Evolutionary conservation across 2,329 filamentous ascomycete genomes (phyloP), one percentile per base, ranked within the genome.

Genomic region (Sporothrix mexicana): DNA sequence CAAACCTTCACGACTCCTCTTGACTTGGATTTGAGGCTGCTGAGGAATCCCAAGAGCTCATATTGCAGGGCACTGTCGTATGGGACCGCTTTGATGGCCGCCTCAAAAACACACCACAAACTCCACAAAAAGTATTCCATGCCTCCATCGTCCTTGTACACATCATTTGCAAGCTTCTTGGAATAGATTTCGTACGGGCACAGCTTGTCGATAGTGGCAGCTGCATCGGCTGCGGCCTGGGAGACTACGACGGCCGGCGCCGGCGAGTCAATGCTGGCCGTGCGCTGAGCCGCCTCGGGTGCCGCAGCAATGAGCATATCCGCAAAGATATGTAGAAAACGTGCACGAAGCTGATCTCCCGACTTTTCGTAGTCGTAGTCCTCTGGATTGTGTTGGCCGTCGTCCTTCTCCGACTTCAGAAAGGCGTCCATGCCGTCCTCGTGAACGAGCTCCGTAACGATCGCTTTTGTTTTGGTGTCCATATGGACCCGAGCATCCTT

Each of bases 271-370:
- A 47, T 20, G 20, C 61, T 66, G 61, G 47, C 10, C 36, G 41
- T 47, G 3, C 61, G 61, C 20, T 47, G 61, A 15, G 41, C n/a
- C 10, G 41, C 61, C 61, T 45, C n/a, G 2, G 61, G 61, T 13
- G 61, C 61, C 41, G 41, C 61, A 45, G 41, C 61, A 23, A 66
- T 66, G 30, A 66, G 41, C 61, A 66, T 47, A 23, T 66, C 61
- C 41, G 61, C 61, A 47, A 66, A 25, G 20, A 66, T 45, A 13
- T 47, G 20, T 17, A 6, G 1, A 47, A 66, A 66, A 17, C 25
- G 55, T 59, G 25, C 2, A 1, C 2, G 13, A 7, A 57, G 55
- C 30, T 15, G 47, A 49, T 49, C 47, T 13, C 17, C 13, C 12
- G 25, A 9, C 25, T 13, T 57, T 23, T 66, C 20, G n/a, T 66